Base-by-base conservation (phyloP, 2,329 filamentous ascomycete species). In the Penicillium sp. region DNA sequence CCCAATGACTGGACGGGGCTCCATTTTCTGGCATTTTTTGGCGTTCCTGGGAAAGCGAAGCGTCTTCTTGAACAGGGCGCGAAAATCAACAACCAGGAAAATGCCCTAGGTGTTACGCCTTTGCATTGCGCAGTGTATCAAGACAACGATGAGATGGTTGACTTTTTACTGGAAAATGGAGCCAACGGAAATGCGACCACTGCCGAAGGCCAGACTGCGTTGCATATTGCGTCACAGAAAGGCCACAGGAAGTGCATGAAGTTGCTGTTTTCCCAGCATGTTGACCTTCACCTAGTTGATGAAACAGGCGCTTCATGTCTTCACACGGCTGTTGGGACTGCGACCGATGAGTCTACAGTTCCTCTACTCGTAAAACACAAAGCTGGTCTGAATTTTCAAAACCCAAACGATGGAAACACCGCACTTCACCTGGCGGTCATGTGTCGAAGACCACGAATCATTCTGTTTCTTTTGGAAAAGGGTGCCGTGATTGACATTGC, bases 101-200 rank as follows among this genome's bases (percentile, higher is more conserved):
- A 70, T 23, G 43, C 34, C 0, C 45, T 65, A 3, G 52, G 55
- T 2, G 30, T 68, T 1, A 68, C 66, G 0, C 60, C 68, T 23
- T 36, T 71, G 1, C 68, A 71, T 8, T 68, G 66, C 32, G 68
- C 68, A 1, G 60, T 64, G 0, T 54, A 62, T 23, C 54, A 54
- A 17, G 71, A 70, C 1, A 60, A 72, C 23, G 60, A 65, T 1
- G 56, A 65, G 5, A 68, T 71, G 56, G 62, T 66, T 7, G 58
- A 67, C 9, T 54, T 71, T 0, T 36, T 71, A 3, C 62, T 70
- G 1, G 58, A 67, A 1, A 18, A 52, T n/a, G 53, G 52, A 17
- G 67, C 62, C 7, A 59, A 69, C 30, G 48, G 51, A 12, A 64
- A 70, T 55, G 62, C 64, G 0, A 44, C 50, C n/a, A 46, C 50